Conservation (phyloP, 2,329 filamentous ascomycete genomes). For the Trichoderma afroharzianum region DNA sequence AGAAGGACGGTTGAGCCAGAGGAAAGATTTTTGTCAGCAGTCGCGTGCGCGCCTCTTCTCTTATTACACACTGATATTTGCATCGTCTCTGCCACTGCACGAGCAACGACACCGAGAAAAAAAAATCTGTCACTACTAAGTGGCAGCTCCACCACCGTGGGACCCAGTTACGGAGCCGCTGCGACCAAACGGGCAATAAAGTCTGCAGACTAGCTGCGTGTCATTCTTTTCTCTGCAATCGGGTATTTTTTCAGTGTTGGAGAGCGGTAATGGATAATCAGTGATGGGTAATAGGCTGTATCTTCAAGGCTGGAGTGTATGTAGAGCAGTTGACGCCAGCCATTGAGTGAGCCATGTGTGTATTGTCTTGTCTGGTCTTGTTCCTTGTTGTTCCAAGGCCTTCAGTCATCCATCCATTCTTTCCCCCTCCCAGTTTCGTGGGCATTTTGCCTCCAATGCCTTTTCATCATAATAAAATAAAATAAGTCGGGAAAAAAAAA, state of each 20-base stretch:
- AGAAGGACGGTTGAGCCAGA: background rate
- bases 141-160: conserved; percentile 3
- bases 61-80: background rate
- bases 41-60: conserved; percentile 8
- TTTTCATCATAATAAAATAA: background rate
- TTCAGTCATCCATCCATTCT: background rate
- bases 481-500: background rate
- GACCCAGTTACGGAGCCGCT: conserved; percentile 15
- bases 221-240: background rate
- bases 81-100: background rate
- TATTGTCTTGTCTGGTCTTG: background rate
- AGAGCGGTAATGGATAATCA: background rate
- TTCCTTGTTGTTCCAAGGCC: background rate
- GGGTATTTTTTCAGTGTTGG: background rate
- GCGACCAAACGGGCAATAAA: conserved; percentile 16
- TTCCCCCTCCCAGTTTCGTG: background rate
- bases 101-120: background rate
- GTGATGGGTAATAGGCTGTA: background rate
- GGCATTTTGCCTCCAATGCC: background rate
- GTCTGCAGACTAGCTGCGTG: conserved; percentile 4
- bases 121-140: conserved; percentile 16
- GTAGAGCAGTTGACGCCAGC: background rate
- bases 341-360: background rate
- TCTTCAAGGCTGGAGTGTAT: background rate
- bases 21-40: conserved; percentile 14